These are phyloP conservation scores for Penicillium cataractarum DNA, from an alignment of 495 filamentous ascomycete species.

Conservation along the genomic window DNA sequence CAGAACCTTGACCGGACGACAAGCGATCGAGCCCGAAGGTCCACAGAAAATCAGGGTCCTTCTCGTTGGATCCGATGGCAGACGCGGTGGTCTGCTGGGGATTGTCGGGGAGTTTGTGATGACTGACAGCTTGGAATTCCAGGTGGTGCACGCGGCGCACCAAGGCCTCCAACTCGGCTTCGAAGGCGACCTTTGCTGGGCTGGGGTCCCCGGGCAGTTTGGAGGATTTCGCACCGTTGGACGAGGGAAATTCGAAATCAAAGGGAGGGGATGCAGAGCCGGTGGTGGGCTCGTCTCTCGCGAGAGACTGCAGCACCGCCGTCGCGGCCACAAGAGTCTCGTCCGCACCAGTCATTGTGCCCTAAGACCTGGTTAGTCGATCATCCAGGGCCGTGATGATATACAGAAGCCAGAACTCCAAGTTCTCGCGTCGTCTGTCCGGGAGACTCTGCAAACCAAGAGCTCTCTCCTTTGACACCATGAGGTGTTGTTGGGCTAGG, in stretches of 20 bases:
- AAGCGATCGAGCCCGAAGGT: slow-evolving; percentile 47
- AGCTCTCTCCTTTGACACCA: slow-evolving; percentile 2
- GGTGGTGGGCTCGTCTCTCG: slow-evolving; percentile 48
- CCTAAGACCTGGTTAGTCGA: slow-evolving; percentile 34
- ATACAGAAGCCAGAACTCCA: background rate
- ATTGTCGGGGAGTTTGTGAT: slow-evolving; percentile 63
- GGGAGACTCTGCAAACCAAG: background rate
- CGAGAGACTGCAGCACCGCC: slow-evolving; percentile 65
- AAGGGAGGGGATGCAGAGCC: slow-evolving; percentile 46
- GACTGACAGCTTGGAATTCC: slow-evolving; percentile 65
- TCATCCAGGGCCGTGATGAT: slow-evolving; percentile 8
- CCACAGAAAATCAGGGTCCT: slow-evolving; percentile 41
- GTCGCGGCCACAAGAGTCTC: slow-evolving; percentile 65
- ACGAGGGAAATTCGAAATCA: slow-evolving; percentile 39
- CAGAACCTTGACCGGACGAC: slow-evolving; percentile 44
- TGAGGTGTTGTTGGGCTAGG: background rate
- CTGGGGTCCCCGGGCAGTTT: slow-evolving; percentile 66
- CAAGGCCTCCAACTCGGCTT: slow-evolving; percentile 71
- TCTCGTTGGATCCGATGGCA: slow-evolving; percentile 54
- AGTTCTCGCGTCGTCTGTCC: background rate
- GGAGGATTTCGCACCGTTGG: slow-evolving; percentile 51
- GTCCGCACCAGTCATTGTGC: slow-evolving; percentile 61
- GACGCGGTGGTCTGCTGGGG: slow-evolving; percentile 59
- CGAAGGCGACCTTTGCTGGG: slow-evolving; percentile 67
- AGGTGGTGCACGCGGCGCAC: slow-evolving; percentile 68